Evolutionary conservation across 768 basidiomycete species (phyloP), one percentile per base, ranked within the genome.

Genomic region (Symmetrospora coprosmae): DNA sequence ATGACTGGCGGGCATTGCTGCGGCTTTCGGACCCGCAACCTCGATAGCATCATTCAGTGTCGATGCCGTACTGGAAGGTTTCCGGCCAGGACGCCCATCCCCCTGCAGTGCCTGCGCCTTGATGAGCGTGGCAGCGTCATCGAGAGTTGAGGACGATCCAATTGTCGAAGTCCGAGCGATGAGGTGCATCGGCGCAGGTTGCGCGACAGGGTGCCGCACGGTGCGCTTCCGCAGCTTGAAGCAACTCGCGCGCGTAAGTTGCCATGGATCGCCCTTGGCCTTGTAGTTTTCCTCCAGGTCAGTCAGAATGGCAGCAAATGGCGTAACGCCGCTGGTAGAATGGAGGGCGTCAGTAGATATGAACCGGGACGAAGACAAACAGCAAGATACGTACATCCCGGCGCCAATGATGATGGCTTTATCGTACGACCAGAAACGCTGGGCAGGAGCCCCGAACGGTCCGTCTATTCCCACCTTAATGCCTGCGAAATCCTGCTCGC

Each of bases 401-500:
- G n/a, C n/a, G n/a, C n/a, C n/a, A n/a, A 58, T 43, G 25, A 58
- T 58, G 55, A 58, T 43, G 31, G 55, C 43, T 43, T 58, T 58
- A 43, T 58, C 55, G 31, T 45, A 58, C 28, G 55, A 45, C n/a
- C 46, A 58, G 28, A 58, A 58, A 16, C 55, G 55, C 23, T 58
- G n/a, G 19, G 55, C 55, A 16, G 55, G 55, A 27, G 55, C 55
- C 4, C 55, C 55, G 23, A 45, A 58, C 43, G 55, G 55, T 8
- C 55, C 55, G 37, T 58, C 55, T 2, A 58, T 8, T 4, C 55
- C 55, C 7, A 58, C 55, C 4, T 46, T 46, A 27, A 58, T 23
- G 17, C 40, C 19, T 3, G 40, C 31, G 27, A 45, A 43, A n/a
- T n/a, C n/a, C 17, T 43, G 21, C 14, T 58, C 55, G 17, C 28